Evolutionary conservation across 352 stramenopile species (phyloP), one percentile per base, ranked within the genome.

Genomic region (Phytophthora pinifolia): DNA sequence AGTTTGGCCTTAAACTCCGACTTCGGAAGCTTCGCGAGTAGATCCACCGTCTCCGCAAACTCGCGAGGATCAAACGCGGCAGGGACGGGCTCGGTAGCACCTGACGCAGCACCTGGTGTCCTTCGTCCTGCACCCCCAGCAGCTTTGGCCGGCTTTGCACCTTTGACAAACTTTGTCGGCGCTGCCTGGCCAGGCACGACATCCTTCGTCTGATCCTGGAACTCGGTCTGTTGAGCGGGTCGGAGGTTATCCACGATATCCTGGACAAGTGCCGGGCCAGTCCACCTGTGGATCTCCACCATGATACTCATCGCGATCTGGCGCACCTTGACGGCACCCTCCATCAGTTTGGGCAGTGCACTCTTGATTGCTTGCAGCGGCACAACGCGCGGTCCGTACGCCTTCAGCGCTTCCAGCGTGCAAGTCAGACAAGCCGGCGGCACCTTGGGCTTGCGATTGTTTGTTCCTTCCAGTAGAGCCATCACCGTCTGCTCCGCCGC

Each of bases 391-490:
- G 84, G 84, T n/a, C 86, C 86, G 43, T 92, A 96, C 6, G 75
- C 79, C 50, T 89, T 88, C 18, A 96, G 67, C 7, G 75, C 70
- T 31, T 94, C 84, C 0, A 94, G 54, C 10, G 86, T 79, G 44
- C 65, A 78, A 3, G 65, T 61, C 0, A 79, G 64, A 74, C 86
- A 94, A 0, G 79, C 83, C 9, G 86, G 83, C 15, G 86, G 84
- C 0, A 93, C 84, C 27, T 96, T 96, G 1, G 84, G 86, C 46
- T 96, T 96, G 35, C 87, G 88, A 57, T 94, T 92, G 35, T 85
- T 89, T 2, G 83, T 89, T 25, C 84, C 86, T 82, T 94, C 84
- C 17, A 96, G 67, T 1, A 96, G 51, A 17, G 83, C 76, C 5
- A 33, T 62, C 9, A 92, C 67, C 5, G 86, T 94, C 34, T 91